Conservation (phyloP, 768 basidiomycete species). For the Tylopilus plumbeoviolaceoides region DNA sequence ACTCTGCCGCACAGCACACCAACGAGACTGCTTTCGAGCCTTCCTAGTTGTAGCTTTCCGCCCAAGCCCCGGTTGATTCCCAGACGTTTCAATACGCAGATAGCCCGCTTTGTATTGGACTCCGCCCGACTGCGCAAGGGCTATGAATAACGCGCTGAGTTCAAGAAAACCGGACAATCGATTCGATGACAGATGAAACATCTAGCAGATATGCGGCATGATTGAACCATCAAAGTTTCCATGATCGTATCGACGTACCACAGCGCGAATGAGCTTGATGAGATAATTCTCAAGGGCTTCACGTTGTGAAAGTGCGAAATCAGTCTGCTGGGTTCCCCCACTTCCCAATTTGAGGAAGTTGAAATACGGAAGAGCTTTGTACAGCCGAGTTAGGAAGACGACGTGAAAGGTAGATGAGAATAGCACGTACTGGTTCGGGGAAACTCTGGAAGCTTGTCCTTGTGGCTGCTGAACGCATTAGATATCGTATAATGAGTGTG, state of each 20-base stretch:
- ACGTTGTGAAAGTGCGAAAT: slow-evolving; percentile 80
- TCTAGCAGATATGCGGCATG: neutral
- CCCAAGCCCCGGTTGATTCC: slow-evolving; percentile 54
- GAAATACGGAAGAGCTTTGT: slow-evolving; percentile 80
- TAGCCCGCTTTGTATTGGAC: slow-evolving; percentile 90
- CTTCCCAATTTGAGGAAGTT: slow-evolving; percentile 74
- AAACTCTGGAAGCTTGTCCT: slow-evolving; percentile 85
- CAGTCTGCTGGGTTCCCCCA: slow-evolving; percentile 50
- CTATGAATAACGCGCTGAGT: slow-evolving; percentile 81
- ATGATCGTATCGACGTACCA: slow-evolving; percentile 49
- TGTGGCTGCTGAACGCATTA: slow-evolving; percentile 70
- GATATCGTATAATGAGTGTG: slow-evolving; percentile 88
- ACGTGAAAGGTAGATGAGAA: neutral
- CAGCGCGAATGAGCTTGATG: slow-evolving; percentile 80
- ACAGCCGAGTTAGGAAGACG: neutral
- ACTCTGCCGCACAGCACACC: slow-evolving; percentile 92
- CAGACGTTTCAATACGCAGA: slow-evolving; percentile 54
- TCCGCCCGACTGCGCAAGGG: slow-evolving; percentile 76
- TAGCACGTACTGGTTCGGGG: slow-evolving; percentile 64
- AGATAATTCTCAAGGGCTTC: slow-evolving; percentile 85
- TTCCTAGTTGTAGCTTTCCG: slow-evolving; percentile 59
- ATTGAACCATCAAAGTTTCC: slow-evolving; percentile 1
- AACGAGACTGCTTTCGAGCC: slow-evolving; percentile 64
- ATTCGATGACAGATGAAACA: slow-evolving; percentile 78
- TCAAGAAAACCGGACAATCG: slow-evolving; percentile 89